These are phyloP conservation scores for Schoenoplectus triqueter DNA, from an alignment of 202 grass and related monocot species.

Conservation along the genomic window DNA sequence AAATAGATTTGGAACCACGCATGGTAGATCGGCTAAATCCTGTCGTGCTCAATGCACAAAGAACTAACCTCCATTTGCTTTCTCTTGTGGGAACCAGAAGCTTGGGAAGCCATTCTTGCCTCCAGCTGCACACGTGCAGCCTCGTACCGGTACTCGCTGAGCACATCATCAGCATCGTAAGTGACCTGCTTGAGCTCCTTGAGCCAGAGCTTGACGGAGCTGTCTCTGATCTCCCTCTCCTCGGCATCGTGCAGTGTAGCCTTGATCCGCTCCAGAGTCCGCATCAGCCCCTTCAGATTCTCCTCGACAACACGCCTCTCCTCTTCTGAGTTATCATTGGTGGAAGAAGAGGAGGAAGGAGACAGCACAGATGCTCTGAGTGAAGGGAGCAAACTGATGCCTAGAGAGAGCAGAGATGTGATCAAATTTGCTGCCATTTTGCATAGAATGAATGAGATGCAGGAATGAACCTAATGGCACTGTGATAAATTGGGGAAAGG, in stretches of 20 bases:
- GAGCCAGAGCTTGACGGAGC: conserved; percentile 37
- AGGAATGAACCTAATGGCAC: too few relatives aligned
- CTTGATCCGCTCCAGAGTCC: conserved; percentile 36
- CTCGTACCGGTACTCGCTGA: conserved; percentile 34
- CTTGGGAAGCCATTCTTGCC: neutral
- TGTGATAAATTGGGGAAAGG: too few relatives aligned
- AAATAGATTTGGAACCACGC: too few relatives aligned
- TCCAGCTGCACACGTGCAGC: neutral
- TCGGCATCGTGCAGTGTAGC: conserved; percentile 33
- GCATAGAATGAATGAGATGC: neutral
- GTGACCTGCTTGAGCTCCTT: conserved; percentile 41
- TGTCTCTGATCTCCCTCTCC: conserved; percentile 30
- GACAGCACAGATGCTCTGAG: neutral
- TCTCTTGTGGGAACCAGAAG: neutral
- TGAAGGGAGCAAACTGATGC: neutral
- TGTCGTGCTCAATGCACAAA: neutral
- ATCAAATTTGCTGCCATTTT: neutral
- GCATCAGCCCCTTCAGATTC: conserved; percentile 26
- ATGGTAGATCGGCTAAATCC: too few relatives aligned
- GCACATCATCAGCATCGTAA: conserved; percentile 45
- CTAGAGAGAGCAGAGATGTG: neutral
- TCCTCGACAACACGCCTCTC: neutral
- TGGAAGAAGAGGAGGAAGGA: neutral
- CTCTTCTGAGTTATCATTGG: neutral
- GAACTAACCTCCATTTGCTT: neutral